These are phyloP conservation scores for Mortierella sp. DNA, from an alignment of 371 early-diverging fungal species.

Conservation along the genomic window DNA sequence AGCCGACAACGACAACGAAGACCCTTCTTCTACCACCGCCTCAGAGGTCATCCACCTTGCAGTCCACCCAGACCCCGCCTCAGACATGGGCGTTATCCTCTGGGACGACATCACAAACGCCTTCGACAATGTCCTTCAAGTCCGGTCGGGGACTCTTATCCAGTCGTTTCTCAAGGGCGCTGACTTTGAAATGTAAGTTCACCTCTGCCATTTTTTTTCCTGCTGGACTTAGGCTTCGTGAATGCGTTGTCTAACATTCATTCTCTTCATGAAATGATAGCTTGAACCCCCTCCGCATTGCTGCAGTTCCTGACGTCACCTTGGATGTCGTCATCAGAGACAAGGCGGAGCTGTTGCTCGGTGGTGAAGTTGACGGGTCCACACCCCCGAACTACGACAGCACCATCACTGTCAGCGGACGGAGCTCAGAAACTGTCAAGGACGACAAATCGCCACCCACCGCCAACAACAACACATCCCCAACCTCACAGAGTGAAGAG, in stretches of 20 bases:
- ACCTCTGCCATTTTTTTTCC: background rate
- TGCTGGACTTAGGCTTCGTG: too few relatives aligned
- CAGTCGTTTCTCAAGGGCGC: background rate
- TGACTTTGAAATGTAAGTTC: background rate
- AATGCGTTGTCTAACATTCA: background rate
- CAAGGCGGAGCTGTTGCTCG: too few relatives aligned
- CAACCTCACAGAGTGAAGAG: too few relatives aligned
- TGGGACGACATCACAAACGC: background rate
- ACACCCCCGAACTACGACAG: too few relatives aligned
- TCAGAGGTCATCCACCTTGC: too few relatives aligned
- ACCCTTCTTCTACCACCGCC: too few relatives aligned
- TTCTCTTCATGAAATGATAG: background rate
- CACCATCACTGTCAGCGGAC: too few relatives aligned
- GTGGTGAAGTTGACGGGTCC: too few relatives aligned
- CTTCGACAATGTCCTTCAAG: background rate
- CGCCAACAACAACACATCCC: too few relatives aligned
- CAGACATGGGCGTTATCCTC: background rate
- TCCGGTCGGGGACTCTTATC: background rate
- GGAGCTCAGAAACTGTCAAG: too few relatives aligned
- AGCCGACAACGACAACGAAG: too few relatives aligned
- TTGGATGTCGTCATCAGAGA: background rate
- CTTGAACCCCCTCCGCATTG: background rate
- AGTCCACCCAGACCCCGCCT: background rate
- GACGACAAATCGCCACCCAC: too few relatives aligned
- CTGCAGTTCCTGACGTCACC: background rate